Evolutionary conservation across 1,284 basidiomycete species (phyloP), one percentile per base, ranked within the genome.

Genomic region (Afroboletus lepidellus): DNA sequence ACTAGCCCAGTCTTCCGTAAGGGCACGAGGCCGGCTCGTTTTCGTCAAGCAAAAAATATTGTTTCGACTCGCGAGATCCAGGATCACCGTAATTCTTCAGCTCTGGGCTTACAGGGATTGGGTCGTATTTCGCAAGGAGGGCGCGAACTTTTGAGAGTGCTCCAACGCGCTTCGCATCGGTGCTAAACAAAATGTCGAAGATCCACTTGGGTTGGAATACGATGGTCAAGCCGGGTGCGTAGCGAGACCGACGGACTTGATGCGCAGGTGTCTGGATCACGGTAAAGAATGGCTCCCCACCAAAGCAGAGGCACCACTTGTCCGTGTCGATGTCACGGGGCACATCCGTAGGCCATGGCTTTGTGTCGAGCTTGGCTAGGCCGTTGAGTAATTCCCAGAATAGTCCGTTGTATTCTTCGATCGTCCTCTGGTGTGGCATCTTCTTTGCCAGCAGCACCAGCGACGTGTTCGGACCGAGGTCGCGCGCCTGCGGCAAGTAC

Each of bases 201-300:
- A 45, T 45, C 43, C 43, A 45, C 43, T 45, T 45, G 30, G 43
- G 43, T 15, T 34, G 43, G 32, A 45, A 45, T 21, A 33, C 43
- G 21, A 45, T 45, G 12, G 43, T 45, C 9, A 45, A 15, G 8
- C 43, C 43, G 29, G 32, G 43, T 15, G 43, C 43, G 8, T n/a
- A 45, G 43, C 43, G 32, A 20, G 43, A 45, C 3, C 30, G 43
- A 25, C 32, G 43, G 16, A 45, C 32, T 33, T 45, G 43, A 16
- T 45, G 43, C 3, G 23, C 43, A 12, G 30, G 43, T 1, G 43
- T 45, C 13, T 45, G 43, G 15, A 45, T 34, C 0, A 34, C 43
- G 3, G 43, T 45, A 16, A 45, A 45, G 43, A 45, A 34, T 33
- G 32, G 32, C 21, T 45, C 43, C 9, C 43, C 32, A 16, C 43